Conservation (phyloP, 2,329 filamentous ascomycete species). For the Trichoderma sp. region DNA sequence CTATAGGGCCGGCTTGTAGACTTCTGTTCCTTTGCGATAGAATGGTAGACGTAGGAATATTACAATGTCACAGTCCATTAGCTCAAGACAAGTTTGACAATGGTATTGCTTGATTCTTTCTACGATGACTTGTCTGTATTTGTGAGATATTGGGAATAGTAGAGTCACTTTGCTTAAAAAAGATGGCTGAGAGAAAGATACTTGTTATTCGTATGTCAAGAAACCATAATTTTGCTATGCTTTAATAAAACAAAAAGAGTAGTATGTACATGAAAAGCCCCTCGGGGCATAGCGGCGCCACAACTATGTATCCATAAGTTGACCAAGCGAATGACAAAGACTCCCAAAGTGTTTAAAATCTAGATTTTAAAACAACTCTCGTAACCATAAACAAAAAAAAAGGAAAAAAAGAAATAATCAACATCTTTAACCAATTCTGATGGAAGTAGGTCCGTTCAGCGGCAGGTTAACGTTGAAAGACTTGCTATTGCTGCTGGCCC, state of each 20-base stretch:
- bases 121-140: too few species aligned
- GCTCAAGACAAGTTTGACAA: background rate
- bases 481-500: slow-evolving; percentile 30
- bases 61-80: background rate
- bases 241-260: background rate
- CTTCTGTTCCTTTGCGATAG: background rate
- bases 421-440: slow-evolving; percentile 18
- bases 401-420: background rate
- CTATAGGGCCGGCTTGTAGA: background rate
- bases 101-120: background rate
- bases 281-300: background rate
- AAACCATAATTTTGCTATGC: background rate
- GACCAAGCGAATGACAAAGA: background rate
- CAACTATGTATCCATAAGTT: background rate
- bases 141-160: too few species aligned
- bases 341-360: background rate
- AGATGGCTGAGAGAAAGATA: background rate
- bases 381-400: background rate
- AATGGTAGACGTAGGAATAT: slow-evolving; percentile 8
- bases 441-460: slow-evolving; percentile 32
- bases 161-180: background rate
- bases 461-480: slow-evolving; percentile 33
- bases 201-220: background rate
- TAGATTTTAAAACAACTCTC: background rate
- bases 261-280: slow-evolving; percentile 6